These are phyloP conservation scores for Calycina marina DNA, from an alignment of 2,329 filamentous ascomycete genomes.

Conservation along the genomic window DNA sequence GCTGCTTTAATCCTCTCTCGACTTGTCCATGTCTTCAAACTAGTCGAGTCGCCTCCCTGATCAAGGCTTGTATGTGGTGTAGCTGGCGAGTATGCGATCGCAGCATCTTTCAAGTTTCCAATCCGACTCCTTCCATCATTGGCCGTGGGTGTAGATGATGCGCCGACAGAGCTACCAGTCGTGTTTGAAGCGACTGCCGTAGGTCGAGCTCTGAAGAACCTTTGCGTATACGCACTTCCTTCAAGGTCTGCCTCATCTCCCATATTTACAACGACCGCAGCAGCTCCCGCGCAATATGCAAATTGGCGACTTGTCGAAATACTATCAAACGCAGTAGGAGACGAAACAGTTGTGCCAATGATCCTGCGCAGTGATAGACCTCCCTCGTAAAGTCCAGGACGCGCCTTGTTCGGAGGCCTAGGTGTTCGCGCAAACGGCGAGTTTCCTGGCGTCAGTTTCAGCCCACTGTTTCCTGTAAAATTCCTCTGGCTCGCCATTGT, in stretches of 20 bases:
- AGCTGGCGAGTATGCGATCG: conserved; percentile 22
- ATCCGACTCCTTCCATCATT: conserved; percentile 48
- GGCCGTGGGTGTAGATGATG: conserved; percentile 39
- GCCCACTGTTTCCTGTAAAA: conserved; percentile 22
- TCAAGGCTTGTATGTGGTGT: conserved; percentile 27
- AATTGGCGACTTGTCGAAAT: conserved; percentile 57
- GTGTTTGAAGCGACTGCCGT: conserved; percentile 50
- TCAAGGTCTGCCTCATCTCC: conserved; percentile 39
- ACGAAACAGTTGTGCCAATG: conserved; percentile 77
- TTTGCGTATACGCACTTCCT: conserved; percentile 44
- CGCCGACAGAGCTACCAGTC: conserved; percentile 38
- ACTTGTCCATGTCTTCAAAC: conserved; percentile 67
- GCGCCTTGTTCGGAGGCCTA: conserved; percentile 41
- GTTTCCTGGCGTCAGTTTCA: conserved; percentile 62
- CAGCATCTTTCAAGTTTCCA: conserved; percentile 32
- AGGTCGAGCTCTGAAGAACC: conserved; percentile 81
- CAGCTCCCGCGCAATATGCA: conserved; percentile 83
- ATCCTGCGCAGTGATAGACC: conserved; percentile 66
- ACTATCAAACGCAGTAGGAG: conserved; percentile 74
- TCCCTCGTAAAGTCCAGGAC: conserved; percentile 32
- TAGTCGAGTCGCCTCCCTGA: conserved; percentile 48
- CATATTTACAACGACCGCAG: conserved; percentile 78
- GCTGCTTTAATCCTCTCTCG: conserved; percentile 89
- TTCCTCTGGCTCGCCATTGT: conserved; percentile 17
- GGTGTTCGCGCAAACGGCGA: conserved; percentile 53